Evolutionary conservation across 2,329 filamentous ascomycete genomes (phyloP), one percentile per base, ranked within the genome.

Genomic region (Penicillium sp.): DNA sequence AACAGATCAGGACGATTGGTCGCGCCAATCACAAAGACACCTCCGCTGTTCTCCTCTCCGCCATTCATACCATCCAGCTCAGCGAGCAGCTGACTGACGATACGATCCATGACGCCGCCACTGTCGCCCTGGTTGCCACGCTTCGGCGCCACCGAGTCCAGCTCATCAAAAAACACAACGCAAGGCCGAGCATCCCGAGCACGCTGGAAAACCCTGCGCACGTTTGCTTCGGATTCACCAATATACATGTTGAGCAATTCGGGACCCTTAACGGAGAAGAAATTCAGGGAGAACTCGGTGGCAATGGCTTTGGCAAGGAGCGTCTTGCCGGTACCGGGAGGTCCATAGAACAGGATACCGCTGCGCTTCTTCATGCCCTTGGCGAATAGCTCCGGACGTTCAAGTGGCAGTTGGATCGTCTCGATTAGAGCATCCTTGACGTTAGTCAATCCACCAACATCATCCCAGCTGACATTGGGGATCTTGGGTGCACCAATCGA

Each of bases 211-310:
- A 99, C 98, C 76, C 98, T 94, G 73, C 95, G 91, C 65, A 99
- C 98, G 80, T 99, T 99, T 84, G 92, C 96, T 82, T 99, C 96
- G 56, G 95, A 99, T 82, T 99, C 95, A 88, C 95, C 95, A 76
- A 99, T 98, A 91, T 95, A 99, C 95, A 99, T 99, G 78, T 93
- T 97, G 69, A 99, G 88, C 73, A 99, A 84, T 78, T 99, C 95
- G 42, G 95, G 96, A 60, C 95, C 95, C 86, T 99, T 99, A 79
- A 99, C 90, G 31, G 95, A 99, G 78, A 99, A 98, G 83, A 99
- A 99, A 83, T 99, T 99, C 84, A 95, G 91, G 60, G 95, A 91
- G 76, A 94, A 98, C 82, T 99, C 95, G 79, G 98, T 99, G 77
- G 95, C 95, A 70, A 99, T 96, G 71, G 95, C 95, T 85, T 99